Conservation (phyloP, 352 stramenopile genomes). For the Phytophthora europaea region DNA sequence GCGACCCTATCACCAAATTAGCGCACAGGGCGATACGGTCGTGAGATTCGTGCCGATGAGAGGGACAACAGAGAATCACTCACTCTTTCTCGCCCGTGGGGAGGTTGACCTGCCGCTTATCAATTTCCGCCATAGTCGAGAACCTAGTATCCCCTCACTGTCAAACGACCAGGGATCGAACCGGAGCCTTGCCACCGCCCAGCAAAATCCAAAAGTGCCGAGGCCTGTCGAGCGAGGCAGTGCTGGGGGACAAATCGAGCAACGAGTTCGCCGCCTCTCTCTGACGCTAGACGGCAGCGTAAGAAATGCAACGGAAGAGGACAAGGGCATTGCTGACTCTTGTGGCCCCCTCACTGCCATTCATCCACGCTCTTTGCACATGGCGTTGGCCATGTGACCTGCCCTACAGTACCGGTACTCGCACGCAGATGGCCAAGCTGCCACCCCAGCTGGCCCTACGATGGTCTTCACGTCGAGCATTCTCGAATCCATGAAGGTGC, state of each 20-base stretch:
- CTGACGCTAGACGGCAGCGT: conserved; percentile 18
- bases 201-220: conserved; percentile 38
- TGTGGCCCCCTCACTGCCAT: conserved; percentile 29
- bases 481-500: conserved; percentile 4
- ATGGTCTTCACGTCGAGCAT: conserved; percentile 10
- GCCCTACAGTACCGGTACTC: conserved; percentile 22
- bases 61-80: conserved; percentile 8
- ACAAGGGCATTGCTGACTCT: conserved; percentile 30
- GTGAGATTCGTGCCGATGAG: conserved; percentile 18
- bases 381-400: conserved; percentile 22
- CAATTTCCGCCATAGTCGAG: conserved; percentile 30
- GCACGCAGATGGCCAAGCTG: conserved; percentile 38
- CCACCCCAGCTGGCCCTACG: conserved; percentile 20
- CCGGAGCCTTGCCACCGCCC: conserved; percentile 17
- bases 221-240: conserved; percentile 4
- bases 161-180: conserved; percentile 19
- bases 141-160: not conserved
- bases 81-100: conserved; percentile 35
- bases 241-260: conserved; percentile 25
- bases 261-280: conserved; percentile 29
- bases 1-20: conserved; percentile 18
- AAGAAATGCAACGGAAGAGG: conserved; percentile 42
- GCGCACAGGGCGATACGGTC: not conserved
- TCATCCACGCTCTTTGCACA: conserved; percentile 38
- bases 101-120: conserved; percentile 31